Conservation (phyloP, 192 early-diverging fungal species). For the Backusella tarrabulga region DNA sequence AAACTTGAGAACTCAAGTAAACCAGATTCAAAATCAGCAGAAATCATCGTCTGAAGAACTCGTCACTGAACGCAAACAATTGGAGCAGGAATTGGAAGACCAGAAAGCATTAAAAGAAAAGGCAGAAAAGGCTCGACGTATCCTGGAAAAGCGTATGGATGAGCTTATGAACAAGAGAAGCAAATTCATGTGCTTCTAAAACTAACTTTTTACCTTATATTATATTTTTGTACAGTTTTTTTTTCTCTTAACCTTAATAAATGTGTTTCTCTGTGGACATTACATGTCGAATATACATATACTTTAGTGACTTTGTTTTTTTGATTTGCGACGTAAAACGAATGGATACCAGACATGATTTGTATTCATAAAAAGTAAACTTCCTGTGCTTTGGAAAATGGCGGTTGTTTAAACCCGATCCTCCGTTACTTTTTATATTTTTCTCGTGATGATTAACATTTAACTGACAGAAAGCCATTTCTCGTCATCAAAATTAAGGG, state of each 20-base stretch:
- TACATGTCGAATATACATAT: background rate
- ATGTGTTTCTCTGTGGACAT: background rate
- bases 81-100: slow-evolving; percentile 40
- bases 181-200: slow-evolving; percentile 60
- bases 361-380: no score
- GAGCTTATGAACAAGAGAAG: slow-evolving; percentile 52
- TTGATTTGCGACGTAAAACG: background rate
- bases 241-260: background rate
- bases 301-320: background rate
- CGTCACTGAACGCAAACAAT: slow-evolving; percentile 33
- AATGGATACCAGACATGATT: background rate
- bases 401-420: no score
- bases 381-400: no score
- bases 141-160: slow-evolving; percentile 53
- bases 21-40: slow-evolving; percentile 31
- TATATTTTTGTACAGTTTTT: slow-evolving; percentile 9
- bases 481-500: no score
- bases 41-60: slow-evolving; percentile 13
- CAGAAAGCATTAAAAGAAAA: slow-evolving; percentile 49
- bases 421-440: no score
- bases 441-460: no score
- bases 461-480: no score
- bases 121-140: slow-evolving; percentile 45
- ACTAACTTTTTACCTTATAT: background rate
- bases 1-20: slow-evolving; percentile 37